Percentiles rank a stretch among this genome's conserved stretches.
Evolutionary conservation across 1,139 yeast genomes (phyloP).

Genomic region (Geotrichum candidum): DNA sequence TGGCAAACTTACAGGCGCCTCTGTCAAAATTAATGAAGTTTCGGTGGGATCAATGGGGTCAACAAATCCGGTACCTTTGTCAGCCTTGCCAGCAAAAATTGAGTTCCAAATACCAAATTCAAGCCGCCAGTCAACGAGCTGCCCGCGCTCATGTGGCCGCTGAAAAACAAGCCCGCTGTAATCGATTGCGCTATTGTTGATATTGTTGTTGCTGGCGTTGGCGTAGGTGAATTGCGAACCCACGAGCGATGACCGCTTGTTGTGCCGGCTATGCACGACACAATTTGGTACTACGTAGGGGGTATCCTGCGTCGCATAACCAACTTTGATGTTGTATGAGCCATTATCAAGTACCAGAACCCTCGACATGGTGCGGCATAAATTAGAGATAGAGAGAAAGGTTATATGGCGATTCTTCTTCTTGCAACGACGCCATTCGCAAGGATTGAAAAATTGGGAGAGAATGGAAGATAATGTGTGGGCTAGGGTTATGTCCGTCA

Average conservation of each 20-base stretch:
- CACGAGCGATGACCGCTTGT: slow-evolving; percentile 57
- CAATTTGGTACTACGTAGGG: slow-evolving; percentile 63
- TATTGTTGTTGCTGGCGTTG: slow-evolving; percentile 36
- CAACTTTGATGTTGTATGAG: slow-evolving; percentile 74
- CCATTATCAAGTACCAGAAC: slow-evolving; percentile 75
- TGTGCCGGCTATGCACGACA: slow-evolving; percentile 59
- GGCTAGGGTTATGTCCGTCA: neutral
- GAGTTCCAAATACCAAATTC: slow-evolving; percentile 94
- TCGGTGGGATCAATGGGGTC: slow-evolving; percentile 42
- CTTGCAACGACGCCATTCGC: neutral
- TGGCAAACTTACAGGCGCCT: slow-evolving; percentile 78
- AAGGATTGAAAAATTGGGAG: neutral
- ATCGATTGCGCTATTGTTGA: slow-evolving; percentile 44
- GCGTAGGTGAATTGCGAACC: slow-evolving; percentile 56
- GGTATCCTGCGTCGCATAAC: slow-evolving; percentile 40
- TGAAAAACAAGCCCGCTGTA: slow-evolving; percentile 69
- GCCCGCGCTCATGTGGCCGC: slow-evolving; percentile 82
- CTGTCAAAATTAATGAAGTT: slow-evolving; percentile 57
- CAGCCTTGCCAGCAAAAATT: slow-evolving; percentile 31
- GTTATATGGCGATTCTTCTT: neutral
- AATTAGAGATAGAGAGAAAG: neutral
- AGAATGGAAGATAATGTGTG: neutral
- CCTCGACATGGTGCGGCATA: slow-evolving; percentile 11
- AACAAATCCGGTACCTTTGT: slow-evolving; percentile 29
- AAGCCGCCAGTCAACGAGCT: slow-evolving; percentile 84